phyloP scores from a whole-genome alignment of 768 basidiomycete species.

The Kwoniella sp. region DNA sequence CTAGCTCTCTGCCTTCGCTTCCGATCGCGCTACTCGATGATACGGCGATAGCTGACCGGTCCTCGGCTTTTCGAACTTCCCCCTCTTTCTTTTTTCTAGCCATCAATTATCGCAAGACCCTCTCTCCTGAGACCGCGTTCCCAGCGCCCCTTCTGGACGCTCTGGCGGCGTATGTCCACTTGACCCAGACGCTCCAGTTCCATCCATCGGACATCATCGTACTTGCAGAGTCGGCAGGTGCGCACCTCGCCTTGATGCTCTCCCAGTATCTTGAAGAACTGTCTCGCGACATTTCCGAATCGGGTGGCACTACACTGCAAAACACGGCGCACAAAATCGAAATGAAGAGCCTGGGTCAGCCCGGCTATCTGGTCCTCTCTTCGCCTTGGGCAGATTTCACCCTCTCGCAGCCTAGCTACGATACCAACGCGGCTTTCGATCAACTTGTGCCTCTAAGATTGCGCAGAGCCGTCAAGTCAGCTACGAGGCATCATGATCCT shows the following conservation, averaged over 20 bases:
- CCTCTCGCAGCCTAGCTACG: conserved; percentile 19
- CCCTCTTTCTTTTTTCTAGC: conserved; percentile 57
- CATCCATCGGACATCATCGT: conserved; percentile 66
- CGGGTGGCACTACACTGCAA: no score
- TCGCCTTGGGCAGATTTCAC: conserved; percentile 48
- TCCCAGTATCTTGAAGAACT: conserved; percentile 49
- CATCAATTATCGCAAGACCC: conserved; percentile 72
- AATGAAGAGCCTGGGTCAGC: conserved; percentile 18
- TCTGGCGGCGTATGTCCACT: conserved; percentile 71
- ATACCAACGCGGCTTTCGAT: conserved; percentile 22
- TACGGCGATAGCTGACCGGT: no score
- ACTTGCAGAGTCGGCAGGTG: conserved; percentile 77
- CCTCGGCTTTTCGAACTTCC: no score
- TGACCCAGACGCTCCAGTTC: conserved; percentile 64
- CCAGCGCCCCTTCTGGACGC: conserved; percentile 74
- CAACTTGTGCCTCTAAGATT: conserved; percentile 22
- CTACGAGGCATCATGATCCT: conserved; percentile 22
- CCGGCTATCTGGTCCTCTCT: conserved; percentile 29
- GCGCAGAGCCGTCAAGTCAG: conserved; percentile 8
- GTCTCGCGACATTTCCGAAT: no score
- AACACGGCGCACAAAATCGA: no score
- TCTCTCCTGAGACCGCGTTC: conserved; percentile 64
- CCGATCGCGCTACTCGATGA: conserved; percentile 2
- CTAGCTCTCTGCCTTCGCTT: conserved; percentile 56
- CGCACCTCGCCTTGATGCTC: conserved; percentile 63